Evolutionary conservation across 2,329 filamentous ascomycete species (phyloP).

Genomic region (Cyphellophora attinorum): DNA sequence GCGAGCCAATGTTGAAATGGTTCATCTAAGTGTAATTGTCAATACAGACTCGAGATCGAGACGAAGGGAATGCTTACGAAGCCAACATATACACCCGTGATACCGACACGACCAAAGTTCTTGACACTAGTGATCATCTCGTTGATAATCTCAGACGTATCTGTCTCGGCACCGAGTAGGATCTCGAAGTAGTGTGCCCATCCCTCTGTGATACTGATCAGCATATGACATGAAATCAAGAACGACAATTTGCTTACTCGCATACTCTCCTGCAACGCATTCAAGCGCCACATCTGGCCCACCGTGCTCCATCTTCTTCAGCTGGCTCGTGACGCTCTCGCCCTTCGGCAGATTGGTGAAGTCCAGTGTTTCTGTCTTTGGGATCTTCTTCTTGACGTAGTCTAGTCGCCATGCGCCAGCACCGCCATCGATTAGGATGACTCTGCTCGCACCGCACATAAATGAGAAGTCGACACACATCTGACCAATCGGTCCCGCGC

Average conservation of each 20-base stretch:
- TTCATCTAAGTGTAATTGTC: slow-evolving; percentile 46
- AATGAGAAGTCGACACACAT: slow-evolving; percentile 62
- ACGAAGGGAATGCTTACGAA: slow-evolving; percentile 38
- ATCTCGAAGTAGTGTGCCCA: slow-evolving; percentile 53
- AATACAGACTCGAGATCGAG: slow-evolving; percentile 2
- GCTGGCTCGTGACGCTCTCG: slow-evolving; percentile 57
- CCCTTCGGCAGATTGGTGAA: slow-evolving; percentile 54
- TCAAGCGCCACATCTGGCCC: slow-evolving; percentile 70
- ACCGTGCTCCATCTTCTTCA: slow-evolving; percentile 65
- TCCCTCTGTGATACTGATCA: slow-evolving; percentile 26
- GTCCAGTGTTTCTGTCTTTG: slow-evolving; percentile 60
- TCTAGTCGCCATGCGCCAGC: slow-evolving; percentile 54
- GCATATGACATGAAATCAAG: too few relatives aligned
- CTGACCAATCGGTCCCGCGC: slow-evolving; percentile 76
- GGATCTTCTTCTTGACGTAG: slow-evolving; percentile 55
- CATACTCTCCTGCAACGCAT: slow-evolving; percentile 54
- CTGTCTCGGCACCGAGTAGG: slow-evolving; percentile 63
- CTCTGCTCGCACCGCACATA: slow-evolving; percentile 60
- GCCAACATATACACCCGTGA: slow-evolving; percentile 63
- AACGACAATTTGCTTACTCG: slow-evolving; percentile 31
- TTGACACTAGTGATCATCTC: slow-evolving; percentile 45
- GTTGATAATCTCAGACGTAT: slow-evolving; percentile 60
- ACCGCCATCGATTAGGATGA: slow-evolving; percentile 72
- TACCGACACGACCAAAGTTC: slow-evolving; percentile 55
- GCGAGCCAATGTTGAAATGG: slow-evolving; percentile 71